phyloP scores from a whole-genome alignment of 202 grass and related monocot genomes.

The Saccharum hybrid region DNA sequence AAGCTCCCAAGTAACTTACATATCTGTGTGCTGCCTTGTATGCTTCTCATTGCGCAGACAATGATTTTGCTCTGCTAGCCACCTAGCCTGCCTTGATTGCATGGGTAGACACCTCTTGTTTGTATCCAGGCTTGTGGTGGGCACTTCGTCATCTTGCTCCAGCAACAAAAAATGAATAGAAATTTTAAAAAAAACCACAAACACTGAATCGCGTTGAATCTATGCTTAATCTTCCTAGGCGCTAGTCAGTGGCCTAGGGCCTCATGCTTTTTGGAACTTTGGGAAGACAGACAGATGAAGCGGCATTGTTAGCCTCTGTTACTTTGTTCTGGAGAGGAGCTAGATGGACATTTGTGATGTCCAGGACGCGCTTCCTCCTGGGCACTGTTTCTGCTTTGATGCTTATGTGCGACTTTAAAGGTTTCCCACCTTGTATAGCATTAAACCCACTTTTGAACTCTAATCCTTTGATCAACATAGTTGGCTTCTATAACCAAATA shows the following conservation, averaged over 20 bases:
- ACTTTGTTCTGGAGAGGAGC: not conserved
- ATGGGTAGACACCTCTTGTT: too few species aligned
- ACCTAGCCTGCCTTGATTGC: not conserved
- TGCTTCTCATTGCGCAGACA: not conserved
- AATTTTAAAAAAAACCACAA: too few species aligned
- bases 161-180: too few species aligned
- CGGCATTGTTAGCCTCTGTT: not conserved
- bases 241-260: not conserved
- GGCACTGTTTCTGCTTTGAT: not conserved
- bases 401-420: not conserved
- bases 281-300: not conserved
- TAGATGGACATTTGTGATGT: not conserved
- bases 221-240: not conserved
- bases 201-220: too few species aligned
- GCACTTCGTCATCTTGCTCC: not conserved
- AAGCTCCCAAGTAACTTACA: not conserved
- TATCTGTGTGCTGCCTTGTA: not conserved
- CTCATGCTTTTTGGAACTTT: not conserved
- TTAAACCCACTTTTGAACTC: not conserved
- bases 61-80: not conserved
- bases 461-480: not conserved
- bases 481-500: conserved; percentile 6
- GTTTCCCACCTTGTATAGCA: not conserved
- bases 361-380: not conserved
- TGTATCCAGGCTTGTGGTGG: not conserved